These are phyloP conservation scores for Mallotus japonicus DNA, from an alignment of 441 rosid species.

Conservation along the genomic window DNA sequence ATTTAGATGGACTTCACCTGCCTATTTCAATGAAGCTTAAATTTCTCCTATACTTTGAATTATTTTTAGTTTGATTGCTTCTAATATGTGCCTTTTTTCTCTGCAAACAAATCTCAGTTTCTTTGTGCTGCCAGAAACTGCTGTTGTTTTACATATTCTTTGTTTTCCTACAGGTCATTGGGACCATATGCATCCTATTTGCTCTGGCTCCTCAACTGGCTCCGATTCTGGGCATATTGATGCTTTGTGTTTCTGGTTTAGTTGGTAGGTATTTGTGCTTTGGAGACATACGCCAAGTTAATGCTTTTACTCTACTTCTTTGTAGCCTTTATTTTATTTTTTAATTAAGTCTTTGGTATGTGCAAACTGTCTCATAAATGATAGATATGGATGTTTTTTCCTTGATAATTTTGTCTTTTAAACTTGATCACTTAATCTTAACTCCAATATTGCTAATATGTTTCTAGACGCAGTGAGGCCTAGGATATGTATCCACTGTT, in stretches of 20 bases:
- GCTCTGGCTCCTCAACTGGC: conserved; percentile 83
- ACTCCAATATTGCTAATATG: not conserved
- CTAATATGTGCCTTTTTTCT: not conserved
- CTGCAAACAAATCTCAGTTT: too few species aligned
- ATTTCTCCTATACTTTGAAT: not conserved
- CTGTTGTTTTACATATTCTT: conserved; percentile 10
- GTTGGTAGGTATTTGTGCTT: conserved; percentile 58
- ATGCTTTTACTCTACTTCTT: not conserved
- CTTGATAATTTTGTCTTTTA: not conserved
- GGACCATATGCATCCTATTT: conserved; percentile 79
- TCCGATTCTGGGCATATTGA: conserved; percentile 73
- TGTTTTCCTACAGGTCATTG: conserved; percentile 57
- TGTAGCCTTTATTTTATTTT: not conserved
- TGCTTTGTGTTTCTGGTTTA: conserved; percentile 69
- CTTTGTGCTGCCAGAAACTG: conserved; percentile 13
- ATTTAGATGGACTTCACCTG: conserved; percentile 15
- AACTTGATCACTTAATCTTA: not conserved
- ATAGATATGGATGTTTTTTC: not conserved
- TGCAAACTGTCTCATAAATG: conserved; percentile 1
- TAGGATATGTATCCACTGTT: not conserved
- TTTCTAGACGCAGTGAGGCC: not conserved
- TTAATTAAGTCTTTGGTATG: not conserved
- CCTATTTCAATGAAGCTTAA: conserved; percentile 8
- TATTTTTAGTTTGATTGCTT: not conserved
- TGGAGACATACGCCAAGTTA: not conserved